Percentiles rank a stretch among this genome's conserved stretches.
phyloP scores from a whole-genome alignment of 129 eudicot genomes.

The Tagetes erecta region DNA sequence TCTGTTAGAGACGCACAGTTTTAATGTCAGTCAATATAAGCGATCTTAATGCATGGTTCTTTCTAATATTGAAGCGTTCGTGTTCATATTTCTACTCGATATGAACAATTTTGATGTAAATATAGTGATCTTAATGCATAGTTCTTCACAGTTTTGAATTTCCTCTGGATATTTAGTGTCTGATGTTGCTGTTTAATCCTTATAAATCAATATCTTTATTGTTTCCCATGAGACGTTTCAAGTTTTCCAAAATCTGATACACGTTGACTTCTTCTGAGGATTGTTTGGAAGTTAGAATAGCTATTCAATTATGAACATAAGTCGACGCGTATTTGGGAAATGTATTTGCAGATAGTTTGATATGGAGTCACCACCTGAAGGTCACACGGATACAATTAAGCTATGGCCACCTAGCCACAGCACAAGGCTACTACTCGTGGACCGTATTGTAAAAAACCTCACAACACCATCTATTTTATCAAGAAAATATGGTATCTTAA shows the following conservation, averaged over 20 bases:
- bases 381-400: constrained; percentile 48
- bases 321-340: not conserved
- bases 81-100: not conserved
- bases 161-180: too few species aligned
- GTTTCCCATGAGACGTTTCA: not conserved
- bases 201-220: not conserved
- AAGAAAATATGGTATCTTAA: constrained; percentile 63
- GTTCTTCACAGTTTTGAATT: not conserved
- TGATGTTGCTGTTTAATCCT: not conserved
- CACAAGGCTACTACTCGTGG: constrained; percentile 68
- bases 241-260: not conserved
- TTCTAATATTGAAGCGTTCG: too few species aligned
- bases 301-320: not conserved
- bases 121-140: not conserved
- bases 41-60: not conserved
- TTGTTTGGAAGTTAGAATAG: not conserved
- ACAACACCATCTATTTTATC: constrained; percentile 66
- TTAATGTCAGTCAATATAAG: not conserved
- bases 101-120: not conserved
- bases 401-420: constrained; percentile 94
- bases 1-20: not conserved
- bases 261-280: not conserved
- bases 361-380: constrained; percentile 28
- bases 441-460: constrained; percentile 69
- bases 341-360: constrained; percentile 23